Base-by-base conservation (phyloP, 139 green algal species). In the Limnomonas spitsbergensis region DNA sequence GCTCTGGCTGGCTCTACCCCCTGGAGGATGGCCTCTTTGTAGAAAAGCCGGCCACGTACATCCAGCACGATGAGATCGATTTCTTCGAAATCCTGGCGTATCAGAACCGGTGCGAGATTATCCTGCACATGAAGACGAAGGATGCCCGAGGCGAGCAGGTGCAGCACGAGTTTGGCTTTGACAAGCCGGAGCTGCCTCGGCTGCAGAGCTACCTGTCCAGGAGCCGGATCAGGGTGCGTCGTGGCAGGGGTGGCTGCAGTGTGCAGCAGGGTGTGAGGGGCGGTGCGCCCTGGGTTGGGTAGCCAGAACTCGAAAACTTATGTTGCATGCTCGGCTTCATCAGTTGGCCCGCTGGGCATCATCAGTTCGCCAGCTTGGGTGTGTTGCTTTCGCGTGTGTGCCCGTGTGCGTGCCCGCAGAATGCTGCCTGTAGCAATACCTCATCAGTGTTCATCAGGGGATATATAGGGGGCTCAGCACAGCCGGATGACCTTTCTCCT, bases 101-200 rank as follows among this genome's bases (percentile, higher is more conserved):
- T 14, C 14, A 29, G 47, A 61, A 20, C 20, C 47, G 47, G 14
- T 29, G 47, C 20, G 47, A 61, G 47, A 14, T 61, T 29, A 20
- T 61, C 47, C 20, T 61, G 47, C 47, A 61, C 47, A 61, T 61
- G 47, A n/a, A n/a, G n/a, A n/a, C n/a, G n/a, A n/a, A n/a, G n/a
- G n/a, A n/a, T n/a, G n/a, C n/a, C n/a, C n/a, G n/a, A n/a, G 20
- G 20, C 20, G 47, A 61, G 20, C 14, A 20, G 20, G 14, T 20
- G 14, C 14, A 29, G 14, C 14, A 61, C 14, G 14, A 14, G 47
- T 61, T 61, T 61, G 47, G 47, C 20, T 61, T 61, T 61, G 47
- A 61, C 47, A 61, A 61, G 20, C 14, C 47, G 14, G 47, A 61
- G 47, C 47, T 61, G 47, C 47, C 47, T 61, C 14, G 47, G 47